phyloP scores from a whole-genome alignment of 495 filamentous ascomycete genomes.

The Xylaria cubensis region DNA sequence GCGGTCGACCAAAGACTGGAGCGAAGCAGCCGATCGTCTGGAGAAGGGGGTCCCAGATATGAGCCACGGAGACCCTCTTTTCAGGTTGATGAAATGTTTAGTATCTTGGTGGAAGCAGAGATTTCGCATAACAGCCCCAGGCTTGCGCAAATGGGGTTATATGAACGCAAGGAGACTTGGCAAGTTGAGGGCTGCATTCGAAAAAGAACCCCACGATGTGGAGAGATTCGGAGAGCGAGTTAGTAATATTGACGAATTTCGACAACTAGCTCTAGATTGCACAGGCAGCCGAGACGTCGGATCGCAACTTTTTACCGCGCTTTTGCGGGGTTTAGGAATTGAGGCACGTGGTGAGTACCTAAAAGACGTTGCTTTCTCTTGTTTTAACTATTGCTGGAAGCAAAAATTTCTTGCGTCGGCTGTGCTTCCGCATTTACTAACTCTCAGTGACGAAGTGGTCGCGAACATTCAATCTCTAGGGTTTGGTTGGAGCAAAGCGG shows the following conservation, averaged over 20 bases:
- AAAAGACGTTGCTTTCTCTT: not conserved
- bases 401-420: not conserved
- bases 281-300: constrained; percentile 87
- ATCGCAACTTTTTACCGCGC: constrained; percentile 86
- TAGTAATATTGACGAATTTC: constrained; percentile 67
- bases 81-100: constrained; percentile 76
- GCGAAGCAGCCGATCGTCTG: constrained; percentile 68
- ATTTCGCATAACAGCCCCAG: constrained; percentile 78
- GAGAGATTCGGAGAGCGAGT: constrained; percentile 78
- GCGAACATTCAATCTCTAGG: constrained; percentile 86
- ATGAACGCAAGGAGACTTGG: constrained; percentile 72
- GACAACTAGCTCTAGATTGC: constrained; percentile 69
- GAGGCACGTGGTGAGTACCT: constrained; percentile 54
- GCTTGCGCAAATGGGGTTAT: constrained; percentile 89
- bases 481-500: constrained; percentile 88
- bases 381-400: not conserved
- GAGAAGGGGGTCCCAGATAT: constrained; percentile 72
- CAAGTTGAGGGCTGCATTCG: constrained; percentile 67
- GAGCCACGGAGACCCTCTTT: constrained; percentile 81
- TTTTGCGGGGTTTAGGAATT: constrained; percentile 82
- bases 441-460: constrained; percentile 64
- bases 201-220: constrained; percentile 65
- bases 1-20: constrained; percentile 73
- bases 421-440: not conserved
- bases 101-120: constrained; percentile 86